Conservation (phyloP, 2,329 filamentous ascomycete genomes). For the Pseudogymnoascus sp. region DNA sequence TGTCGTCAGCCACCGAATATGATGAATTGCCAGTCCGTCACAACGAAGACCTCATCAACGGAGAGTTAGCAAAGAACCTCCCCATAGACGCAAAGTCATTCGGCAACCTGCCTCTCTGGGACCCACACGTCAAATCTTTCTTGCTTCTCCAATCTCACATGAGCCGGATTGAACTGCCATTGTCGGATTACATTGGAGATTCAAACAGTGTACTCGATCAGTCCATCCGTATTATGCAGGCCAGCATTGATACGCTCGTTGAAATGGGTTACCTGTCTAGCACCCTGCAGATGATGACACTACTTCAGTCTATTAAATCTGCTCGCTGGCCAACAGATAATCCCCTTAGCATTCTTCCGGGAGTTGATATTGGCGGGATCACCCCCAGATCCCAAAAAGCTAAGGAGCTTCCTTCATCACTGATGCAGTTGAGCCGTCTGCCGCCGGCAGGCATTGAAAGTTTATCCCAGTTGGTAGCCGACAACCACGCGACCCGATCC, state of each 20-base stretch:
- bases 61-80: slow-evolving; percentile 74
- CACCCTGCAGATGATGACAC: slow-evolving; percentile 70
- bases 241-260: slow-evolving; percentile 85
- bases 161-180: slow-evolving; percentile 84
- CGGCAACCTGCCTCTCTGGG: slow-evolving; percentile 87
- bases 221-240: slow-evolving; percentile 93
- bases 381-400: not conserved
- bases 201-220: slow-evolving; percentile 87
- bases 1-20: slow-evolving; percentile 89
- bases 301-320: slow-evolving; percentile 88
- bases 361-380: slow-evolving; percentile 45
- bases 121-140: slow-evolving; percentile 95
- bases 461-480: slow-evolving; percentile 41
- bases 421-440: slow-evolving; percentile 19
- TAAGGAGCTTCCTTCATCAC: slow-evolving; percentile 7
- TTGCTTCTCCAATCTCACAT: slow-evolving; percentile 91
- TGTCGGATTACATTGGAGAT: slow-evolving; percentile 95
- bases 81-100: slow-evolving; percentile 45
- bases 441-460: slow-evolving; percentile 26
- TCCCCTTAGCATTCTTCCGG: slow-evolving; percentile 71
- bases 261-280: slow-evolving; percentile 79
- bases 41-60: slow-evolving; percentile 97
- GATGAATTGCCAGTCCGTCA: slow-evolving; percentile 96
- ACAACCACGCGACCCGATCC: slow-evolving; percentile 11
- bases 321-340: slow-evolving; percentile 84